Evolutionary conservation across 2,329 filamentous ascomycete species (phyloP).

Genomic region (Fusarium guadeloupense): DNA sequence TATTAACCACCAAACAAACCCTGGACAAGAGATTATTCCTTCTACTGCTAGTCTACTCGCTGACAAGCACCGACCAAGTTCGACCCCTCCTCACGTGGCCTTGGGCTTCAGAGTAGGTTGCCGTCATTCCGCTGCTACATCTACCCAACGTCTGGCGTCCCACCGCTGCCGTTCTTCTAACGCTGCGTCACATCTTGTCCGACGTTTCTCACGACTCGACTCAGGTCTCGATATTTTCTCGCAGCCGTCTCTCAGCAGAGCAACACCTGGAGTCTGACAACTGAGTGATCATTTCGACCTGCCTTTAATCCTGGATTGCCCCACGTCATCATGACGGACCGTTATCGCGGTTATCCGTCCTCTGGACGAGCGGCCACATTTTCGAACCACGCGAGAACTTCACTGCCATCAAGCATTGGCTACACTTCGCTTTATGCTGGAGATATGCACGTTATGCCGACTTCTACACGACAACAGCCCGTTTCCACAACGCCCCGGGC

Average conservation of each 20-base stretch:
- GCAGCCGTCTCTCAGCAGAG: slow-evolving; percentile 12
- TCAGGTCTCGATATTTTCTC: slow-evolving; percentile 6
- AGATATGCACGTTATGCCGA: slow-evolving; percentile 64
- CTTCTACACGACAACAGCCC: slow-evolving; percentile 45
- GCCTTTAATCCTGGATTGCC: slow-evolving; percentile 12
- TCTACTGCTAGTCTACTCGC: slow-evolving; percentile 16
- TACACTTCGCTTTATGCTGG: slow-evolving; percentile 61
- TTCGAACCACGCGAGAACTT: slow-evolving; percentile 62
- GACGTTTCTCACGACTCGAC: slow-evolving; percentile 27
- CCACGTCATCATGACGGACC: slow-evolving; percentile 57
- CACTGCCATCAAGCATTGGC: slow-evolving; percentile 61
- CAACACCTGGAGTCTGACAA: slow-evolving; percentile 16
- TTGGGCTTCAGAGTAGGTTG: slow-evolving; percentile 25
- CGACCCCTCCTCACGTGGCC: slow-evolving; percentile 44
- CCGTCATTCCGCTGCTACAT: slow-evolving; percentile 38
- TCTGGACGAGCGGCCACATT: slow-evolving; percentile 56
- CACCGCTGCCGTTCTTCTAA: slow-evolving; percentile 27
- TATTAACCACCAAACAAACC: slow-evolving; percentile 20
- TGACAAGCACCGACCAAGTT: slow-evolving; percentile 36
- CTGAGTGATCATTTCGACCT: slow-evolving; percentile 9
- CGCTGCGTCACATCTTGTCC: slow-evolving; percentile 28
- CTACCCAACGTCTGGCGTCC: slow-evolving; percentile 16
- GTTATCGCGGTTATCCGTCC: slow-evolving; percentile 53
- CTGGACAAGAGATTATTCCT: slow-evolving; percentile 18
- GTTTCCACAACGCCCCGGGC: slow-evolving; percentile 46